Percentiles rank a stretch among this genome's conserved stretches.
phyloP scores from a whole-genome alignment of 2,329 filamentous ascomycete species.

The Chalaropsis thielavioides region DNA sequence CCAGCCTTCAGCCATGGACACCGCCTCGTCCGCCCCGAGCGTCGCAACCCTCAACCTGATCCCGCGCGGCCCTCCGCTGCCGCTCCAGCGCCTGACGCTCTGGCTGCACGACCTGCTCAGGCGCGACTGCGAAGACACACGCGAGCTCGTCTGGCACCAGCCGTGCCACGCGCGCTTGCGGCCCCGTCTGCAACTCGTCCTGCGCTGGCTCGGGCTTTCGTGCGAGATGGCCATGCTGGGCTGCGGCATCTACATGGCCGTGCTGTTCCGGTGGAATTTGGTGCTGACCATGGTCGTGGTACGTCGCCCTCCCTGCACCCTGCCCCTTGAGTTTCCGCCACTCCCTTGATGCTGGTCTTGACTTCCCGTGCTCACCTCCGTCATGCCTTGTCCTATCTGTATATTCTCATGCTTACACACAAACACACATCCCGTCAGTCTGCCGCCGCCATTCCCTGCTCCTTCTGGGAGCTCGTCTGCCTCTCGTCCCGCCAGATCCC shows the following conservation, averaged over 20 bases:
- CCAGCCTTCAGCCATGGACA: background rate
- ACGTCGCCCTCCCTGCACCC: background rate
- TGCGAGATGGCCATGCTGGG: background rate
- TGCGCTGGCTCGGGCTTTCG: background rate
- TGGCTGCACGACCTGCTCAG: background rate
- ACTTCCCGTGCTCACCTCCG: too few species aligned
- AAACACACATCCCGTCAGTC: background rate
- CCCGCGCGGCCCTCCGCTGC: background rate
- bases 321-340: background rate
- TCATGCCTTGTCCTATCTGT: background rate
- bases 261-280: background rate
- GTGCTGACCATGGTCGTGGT: background rate
- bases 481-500: conserved; percentile 2
- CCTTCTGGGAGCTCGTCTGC: background rate
- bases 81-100: background rate
- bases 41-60: background rate
- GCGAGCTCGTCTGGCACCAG: background rate
- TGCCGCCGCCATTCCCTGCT: background rate
- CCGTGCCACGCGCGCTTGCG: background rate
- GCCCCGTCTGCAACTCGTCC: background rate
- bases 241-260: background rate
- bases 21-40: background rate
- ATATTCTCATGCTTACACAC: background rate
- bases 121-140: background rate
- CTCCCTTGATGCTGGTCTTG: background rate